These are phyloP conservation scores for Avena eriantha DNA, from an alignment of 176 grass and related monocot species.

Conservation along the genomic window DNA sequence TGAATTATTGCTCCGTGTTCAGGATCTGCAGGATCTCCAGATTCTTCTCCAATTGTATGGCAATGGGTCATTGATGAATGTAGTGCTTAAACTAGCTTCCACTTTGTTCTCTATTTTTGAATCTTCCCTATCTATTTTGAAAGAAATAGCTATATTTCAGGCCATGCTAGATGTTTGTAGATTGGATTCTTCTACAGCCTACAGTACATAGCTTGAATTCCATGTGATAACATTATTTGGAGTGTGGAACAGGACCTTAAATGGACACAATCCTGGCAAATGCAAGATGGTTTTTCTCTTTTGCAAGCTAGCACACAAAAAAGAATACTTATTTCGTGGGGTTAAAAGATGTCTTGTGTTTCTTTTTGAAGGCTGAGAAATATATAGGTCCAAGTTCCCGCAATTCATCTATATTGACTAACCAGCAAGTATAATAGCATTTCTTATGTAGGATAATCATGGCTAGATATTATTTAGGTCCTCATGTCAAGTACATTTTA, in stretches of 20 bases:
- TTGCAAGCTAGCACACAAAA: not conserved
- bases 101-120: slow-evolving; percentile 15
- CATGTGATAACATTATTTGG: slow-evolving; percentile 2
- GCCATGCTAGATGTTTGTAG: slow-evolving; percentile 45
- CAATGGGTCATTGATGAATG: not conserved
- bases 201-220: not conserved
- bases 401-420: not conserved
- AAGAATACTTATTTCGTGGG: not conserved
- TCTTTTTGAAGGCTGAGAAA: not conserved
- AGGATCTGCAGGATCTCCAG: too few relatives aligned
- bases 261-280: not conserved
- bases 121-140: slow-evolving; percentile 28
- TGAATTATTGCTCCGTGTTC: slow-evolving; percentile 18
- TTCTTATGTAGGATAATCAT: too few relatives aligned
- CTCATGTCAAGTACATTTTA: too few relatives aligned
- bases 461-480: too few relatives aligned
- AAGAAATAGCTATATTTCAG: not conserved
- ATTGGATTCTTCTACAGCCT: not conserved
- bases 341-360: not conserved
- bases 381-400: not conserved
- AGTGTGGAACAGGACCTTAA: not conserved
- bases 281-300: too few relatives aligned
- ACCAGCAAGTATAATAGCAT: not conserved
- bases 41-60: too few relatives aligned
- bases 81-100: not conserved